Evolutionary conservation across 1,139 yeast species (phyloP).

Genomic region (Yamadazyma oceani): DNA sequence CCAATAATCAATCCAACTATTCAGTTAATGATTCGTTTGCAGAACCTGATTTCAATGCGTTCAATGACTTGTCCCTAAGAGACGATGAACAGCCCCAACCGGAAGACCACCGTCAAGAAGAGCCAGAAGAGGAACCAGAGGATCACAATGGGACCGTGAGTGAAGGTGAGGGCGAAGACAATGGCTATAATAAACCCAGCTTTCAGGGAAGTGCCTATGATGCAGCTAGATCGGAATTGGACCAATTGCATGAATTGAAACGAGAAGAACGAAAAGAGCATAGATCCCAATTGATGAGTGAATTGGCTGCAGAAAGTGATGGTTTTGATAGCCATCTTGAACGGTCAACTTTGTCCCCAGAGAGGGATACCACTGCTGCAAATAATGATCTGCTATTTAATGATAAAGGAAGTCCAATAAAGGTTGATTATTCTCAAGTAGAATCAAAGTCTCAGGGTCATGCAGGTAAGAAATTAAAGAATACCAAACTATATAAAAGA

Average conservation of each 20-base stretch:
- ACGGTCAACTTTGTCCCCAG: conserved; percentile 22
- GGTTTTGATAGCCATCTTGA: conserved; percentile 22
- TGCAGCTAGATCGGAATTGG: conserved; percentile 25
- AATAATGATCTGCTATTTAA: conserved; percentile 32
- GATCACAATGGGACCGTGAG: too few relatives aligned
- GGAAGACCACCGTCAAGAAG: too few relatives aligned
- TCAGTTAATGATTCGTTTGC: conserved; percentile 11
- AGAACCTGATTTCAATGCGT: conserved; percentile 24
- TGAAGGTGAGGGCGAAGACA: too few relatives aligned
- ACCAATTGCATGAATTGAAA: conserved; percentile 34
- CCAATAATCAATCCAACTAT: conserved; percentile 14
- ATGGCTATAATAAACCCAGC: conserved; percentile 11
- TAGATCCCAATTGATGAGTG: conserved; percentile 34
- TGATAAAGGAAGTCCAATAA: conserved; percentile 37
- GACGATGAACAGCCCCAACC: conserved; percentile 22
- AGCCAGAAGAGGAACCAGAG: conserved; percentile 23
- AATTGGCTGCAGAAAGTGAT: conserved; percentile 33
- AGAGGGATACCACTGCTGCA: conserved; percentile 14
- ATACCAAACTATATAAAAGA: conserved; percentile 37
- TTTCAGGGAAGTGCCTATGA: conserved; percentile 11
- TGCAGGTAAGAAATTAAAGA: conserved; percentile 21
- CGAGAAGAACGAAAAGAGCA: conserved; percentile 38
- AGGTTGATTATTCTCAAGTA: conserved; percentile 14
- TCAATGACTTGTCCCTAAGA: conserved; percentile 23
- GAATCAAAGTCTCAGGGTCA: conserved; percentile 12